Conservation (phyloP, 495 filamentous ascomycete genomes). For the Talaromyces thailandensis region DNA sequence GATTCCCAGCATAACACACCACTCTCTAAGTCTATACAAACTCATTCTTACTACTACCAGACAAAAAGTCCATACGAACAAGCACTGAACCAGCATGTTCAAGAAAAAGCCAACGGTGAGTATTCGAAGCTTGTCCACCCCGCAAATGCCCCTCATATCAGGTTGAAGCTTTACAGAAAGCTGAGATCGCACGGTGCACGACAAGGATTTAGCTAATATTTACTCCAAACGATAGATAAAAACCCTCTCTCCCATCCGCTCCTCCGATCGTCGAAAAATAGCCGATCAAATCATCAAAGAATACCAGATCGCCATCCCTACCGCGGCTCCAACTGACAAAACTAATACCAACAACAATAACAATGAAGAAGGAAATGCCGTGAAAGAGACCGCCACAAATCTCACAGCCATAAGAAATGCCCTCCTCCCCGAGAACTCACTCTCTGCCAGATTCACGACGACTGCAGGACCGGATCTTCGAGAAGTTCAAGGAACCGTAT, state of each 20-base stretch:
- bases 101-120: constrained; percentile 68
- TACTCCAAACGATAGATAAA: constrained; percentile 44
- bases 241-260: constrained; percentile 57
- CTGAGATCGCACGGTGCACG: neutral
- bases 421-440: constrained; percentile 55
- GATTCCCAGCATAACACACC: neutral
- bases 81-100: constrained; percentile 44
- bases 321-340: constrained; percentile 21
- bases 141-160: constrained; percentile 17
- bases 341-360: neutral
- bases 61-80: neutral
- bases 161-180: neutral
- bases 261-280: constrained; percentile 61
- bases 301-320: constrained; percentile 43
- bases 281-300: constrained; percentile 62
- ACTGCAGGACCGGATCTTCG: constrained; percentile 58
- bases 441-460: constrained; percentile 60
- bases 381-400: constrained; percentile 28
- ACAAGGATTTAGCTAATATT: neutral
- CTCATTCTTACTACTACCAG: neutral
- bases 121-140: constrained; percentile 11
- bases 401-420: constrained; percentile 50
- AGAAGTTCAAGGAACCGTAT: constrained; percentile 55
- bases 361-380: constrained; percentile 25
- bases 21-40: neutral